Percentiles rank a stretch among this genome's conserved stretches.
Evolutionary conservation across 2,329 filamentous ascomycete species (phyloP).

Genomic region (Septoria petroselini): DNA sequence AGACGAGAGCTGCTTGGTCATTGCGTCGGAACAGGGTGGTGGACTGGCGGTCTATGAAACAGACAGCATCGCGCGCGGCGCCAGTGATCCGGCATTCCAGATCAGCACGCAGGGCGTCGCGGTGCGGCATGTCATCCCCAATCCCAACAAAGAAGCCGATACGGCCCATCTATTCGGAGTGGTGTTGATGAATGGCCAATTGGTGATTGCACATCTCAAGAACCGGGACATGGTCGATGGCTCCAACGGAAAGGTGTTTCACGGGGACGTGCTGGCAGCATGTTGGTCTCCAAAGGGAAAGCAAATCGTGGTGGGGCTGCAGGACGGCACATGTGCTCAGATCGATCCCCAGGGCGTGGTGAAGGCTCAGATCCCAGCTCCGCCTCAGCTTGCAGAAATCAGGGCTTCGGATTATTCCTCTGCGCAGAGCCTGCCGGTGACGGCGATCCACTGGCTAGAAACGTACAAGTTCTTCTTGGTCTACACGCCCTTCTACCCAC

Average conservation of each 20-base stretch:
- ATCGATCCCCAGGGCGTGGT: slow-evolving; percentile 76
- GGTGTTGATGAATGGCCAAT: slow-evolving; percentile 74
- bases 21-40: slow-evolving; percentile 77
- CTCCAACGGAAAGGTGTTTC: slow-evolving; percentile 61
- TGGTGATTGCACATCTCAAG: slow-evolving; percentile 79
- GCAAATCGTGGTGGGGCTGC: slow-evolving; percentile 82
- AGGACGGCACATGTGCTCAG: slow-evolving; percentile 74
- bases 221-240: slow-evolving; percentile 58
- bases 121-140: slow-evolving; percentile 72
- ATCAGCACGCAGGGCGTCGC: slow-evolving; percentile 71
- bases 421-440: slow-evolving; percentile 27
- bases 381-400: slow-evolving; percentile 56
- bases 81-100: slow-evolving; percentile 67
- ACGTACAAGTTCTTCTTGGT: slow-evolving; percentile 64
- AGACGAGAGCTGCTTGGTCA: slow-evolving; percentile 79
- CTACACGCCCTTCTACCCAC: slow-evolving; percentile 58
- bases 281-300: slow-evolving; percentile 94
- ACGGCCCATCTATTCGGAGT: slow-evolving; percentile 71
- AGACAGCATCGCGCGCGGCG: slow-evolving; percentile 62
- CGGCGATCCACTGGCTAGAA: slow-evolving; percentile 78
- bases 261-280: slow-evolving; percentile 73
- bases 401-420: slow-evolving; percentile 44
- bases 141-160: slow-evolving; percentile 63
- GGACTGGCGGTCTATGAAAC: slow-evolving; percentile 82
- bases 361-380: slow-evolving; percentile 75